Evolutionary conservation across 495 filamentous ascomycete species (phyloP), one percentile per base, ranked within the genome.

Genomic region (Aspergillus taichungensis): DNA sequence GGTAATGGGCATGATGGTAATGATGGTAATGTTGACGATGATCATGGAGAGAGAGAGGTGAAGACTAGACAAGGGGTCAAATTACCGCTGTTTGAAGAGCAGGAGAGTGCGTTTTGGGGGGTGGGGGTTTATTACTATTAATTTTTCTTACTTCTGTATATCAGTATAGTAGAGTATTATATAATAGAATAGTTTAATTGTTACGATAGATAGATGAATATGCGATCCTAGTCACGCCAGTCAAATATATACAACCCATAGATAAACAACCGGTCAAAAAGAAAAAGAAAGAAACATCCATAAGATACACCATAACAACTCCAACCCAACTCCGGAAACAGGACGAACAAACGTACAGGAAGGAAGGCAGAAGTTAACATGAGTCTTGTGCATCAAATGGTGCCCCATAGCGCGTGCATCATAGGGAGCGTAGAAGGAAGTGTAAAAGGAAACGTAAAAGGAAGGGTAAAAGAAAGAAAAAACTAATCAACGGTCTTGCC

Each of bases 401-500:
- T n/a, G n/a, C n/a, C n/a, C n/a, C n/a, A n/a, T n/a, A n/a, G n/a
- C n/a, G n/a, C n/a, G n/a, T n/a, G n/a, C n/a, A n/a, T n/a, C n/a
- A n/a, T n/a, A n/a, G n/a, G n/a, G n/a, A n/a, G n/a, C n/a, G n/a
- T 40, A 18, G 3, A 24, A 43, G 33, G 13, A 28, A 29, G 34
- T 13, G 18, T 37, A 29, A 39, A 39, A 18, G 40, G 32, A 18
- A 9, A 29, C 14, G 13, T 45, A 40, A 47, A 39, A 43, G 18
- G 32, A 29, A 29, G 41, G 10, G 11, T 13, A 11, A 36, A 14
- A 1, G 6, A 18, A 3, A 24, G 30, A 8, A 30, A 11, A 8
- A 12, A 0, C 8, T 7, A 12, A 30, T 51, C 49, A 14, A 83
- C 74, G 13, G 79, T 85, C 69, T 85, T 79, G 32, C 87, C 88